phyloP scores from a whole-genome alignment of 1,139 yeast genomes.

The Blastobotrys capitulatus region DNA sequence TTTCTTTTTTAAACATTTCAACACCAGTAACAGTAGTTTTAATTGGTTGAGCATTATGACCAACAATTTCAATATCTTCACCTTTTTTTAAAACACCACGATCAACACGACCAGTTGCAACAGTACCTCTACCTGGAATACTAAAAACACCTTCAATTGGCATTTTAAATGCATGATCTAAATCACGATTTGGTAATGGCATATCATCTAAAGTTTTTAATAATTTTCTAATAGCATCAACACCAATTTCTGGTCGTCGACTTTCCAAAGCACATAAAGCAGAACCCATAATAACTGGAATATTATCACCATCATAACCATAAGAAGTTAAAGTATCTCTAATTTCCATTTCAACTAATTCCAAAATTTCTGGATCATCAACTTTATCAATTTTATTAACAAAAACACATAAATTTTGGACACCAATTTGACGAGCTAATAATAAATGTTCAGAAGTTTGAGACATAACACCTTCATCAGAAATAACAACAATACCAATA shows the following conservation, averaged over 20 bases:
- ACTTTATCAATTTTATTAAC: constrained; percentile 97
- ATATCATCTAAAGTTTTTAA: constrained; percentile 92
- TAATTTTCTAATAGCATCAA: constrained; percentile 72
- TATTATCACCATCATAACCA: constrained; percentile 97
- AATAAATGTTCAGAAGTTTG: constrained; percentile 98
- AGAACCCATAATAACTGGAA: constrained; percentile 98
- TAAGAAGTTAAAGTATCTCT: constrained; percentile 86
- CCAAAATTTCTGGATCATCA: constrained; percentile 99
- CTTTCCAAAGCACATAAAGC: constrained; percentile 95
- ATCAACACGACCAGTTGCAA: constrained; percentile 98
- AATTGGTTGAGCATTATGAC: constrained; percentile 78
- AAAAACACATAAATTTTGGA: constrained; percentile 92
- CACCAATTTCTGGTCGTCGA: constrained; percentile 87
- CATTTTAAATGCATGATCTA: constrained; percentile 94
- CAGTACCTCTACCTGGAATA: constrained; percentile 99
- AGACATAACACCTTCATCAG: constrained; percentile 99
- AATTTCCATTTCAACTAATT: constrained; percentile 99
- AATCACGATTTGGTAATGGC: constrained; percentile 95
- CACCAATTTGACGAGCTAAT: constrained; percentile 99
- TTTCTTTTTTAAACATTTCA: constrained; percentile 98
- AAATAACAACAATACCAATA: constrained; percentile 99
- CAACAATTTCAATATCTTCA: constrained; percentile 96
- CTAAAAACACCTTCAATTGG: constrained; percentile 98
- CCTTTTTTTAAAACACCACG: constrained; percentile 97
- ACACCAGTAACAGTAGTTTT: constrained; percentile 97